phyloP scores from a whole-genome alignment of 108 stramenopile species.

The Thalassiosira profunda region DNA sequence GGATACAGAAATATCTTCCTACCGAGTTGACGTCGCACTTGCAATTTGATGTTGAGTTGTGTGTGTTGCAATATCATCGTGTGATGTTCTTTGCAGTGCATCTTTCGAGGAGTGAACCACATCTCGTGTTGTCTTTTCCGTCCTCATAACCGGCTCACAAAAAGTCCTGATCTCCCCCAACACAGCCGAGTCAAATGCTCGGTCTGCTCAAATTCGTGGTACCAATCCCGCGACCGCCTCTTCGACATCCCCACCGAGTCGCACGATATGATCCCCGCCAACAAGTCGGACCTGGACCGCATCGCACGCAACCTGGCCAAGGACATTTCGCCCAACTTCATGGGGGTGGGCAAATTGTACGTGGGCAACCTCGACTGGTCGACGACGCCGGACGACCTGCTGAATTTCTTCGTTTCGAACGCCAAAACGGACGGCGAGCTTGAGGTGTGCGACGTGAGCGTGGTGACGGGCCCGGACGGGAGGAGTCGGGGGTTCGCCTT shows the following conservation, averaged over 20 bases:
- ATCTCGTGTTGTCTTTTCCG: no score
- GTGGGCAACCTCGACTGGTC: slow-evolving; percentile 86
- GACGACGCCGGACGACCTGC: slow-evolving; percentile 54
- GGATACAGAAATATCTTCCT: no score
- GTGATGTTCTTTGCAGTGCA: no score
- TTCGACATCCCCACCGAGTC: slow-evolving; percentile 54
- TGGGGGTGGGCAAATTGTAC: slow-evolving; percentile 76
- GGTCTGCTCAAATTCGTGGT: slow-evolving; percentile 83
- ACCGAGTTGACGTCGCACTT: no score
- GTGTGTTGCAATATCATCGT: no score
- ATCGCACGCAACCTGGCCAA: slow-evolving; percentile 63
- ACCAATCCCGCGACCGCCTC: slow-evolving; percentile 80
- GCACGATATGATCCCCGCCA: slow-evolving; percentile 59
- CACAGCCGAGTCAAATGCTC: slow-evolving; percentile 77
- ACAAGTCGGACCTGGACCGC: slow-evolving; percentile 61
- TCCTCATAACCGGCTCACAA: no score
- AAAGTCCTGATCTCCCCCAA: neutral
- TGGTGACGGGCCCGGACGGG: slow-evolving; percentile 79
- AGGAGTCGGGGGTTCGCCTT: slow-evolving; percentile 83
- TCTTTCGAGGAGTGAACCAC: no score
- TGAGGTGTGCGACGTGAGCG: slow-evolving; percentile 40
- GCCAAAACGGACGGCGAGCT: slow-evolving; percentile 30
- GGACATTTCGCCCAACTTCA: slow-evolving; percentile 54
- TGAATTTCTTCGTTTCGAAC: slow-evolving; percentile 60
- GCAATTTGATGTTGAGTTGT: no score